Conservation (phyloP, 495 filamentous ascomycete species). For the Thermochaetoides thermophila region DNA sequence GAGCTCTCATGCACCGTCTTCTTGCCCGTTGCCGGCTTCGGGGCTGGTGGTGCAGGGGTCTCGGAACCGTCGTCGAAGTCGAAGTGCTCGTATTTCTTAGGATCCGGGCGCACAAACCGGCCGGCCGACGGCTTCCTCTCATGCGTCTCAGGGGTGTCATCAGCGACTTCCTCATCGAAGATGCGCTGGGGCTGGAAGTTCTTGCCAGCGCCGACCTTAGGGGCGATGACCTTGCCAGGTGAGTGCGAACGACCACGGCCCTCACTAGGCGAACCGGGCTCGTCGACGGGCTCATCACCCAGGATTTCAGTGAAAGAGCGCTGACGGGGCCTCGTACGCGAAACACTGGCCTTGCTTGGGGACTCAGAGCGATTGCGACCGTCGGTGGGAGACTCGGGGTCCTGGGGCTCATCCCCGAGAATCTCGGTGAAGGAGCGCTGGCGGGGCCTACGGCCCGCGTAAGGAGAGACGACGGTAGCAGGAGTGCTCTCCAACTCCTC, state of each 20-base stretch:
- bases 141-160: slow-evolving; percentile 20
- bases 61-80: slow-evolving; percentile 57
- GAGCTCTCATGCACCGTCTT: slow-evolving; percentile 50
- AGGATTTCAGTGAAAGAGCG: slow-evolving; percentile 40
- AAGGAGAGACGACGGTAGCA: slow-evolving; percentile 37
- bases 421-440: slow-evolving; percentile 40
- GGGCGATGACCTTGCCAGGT: slow-evolving; percentile 32
- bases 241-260: slow-evolving; percentile 27
- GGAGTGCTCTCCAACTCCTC: slow-evolving; percentile 35
- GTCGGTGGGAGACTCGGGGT: slow-evolving; percentile 33
- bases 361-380: slow-evolving; percentile 27
- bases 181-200: slow-evolving; percentile 55
- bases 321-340: too few species aligned
- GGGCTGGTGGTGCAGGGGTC: slow-evolving; percentile 9
- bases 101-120: slow-evolving; percentile 43
- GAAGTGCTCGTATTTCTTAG: slow-evolving; percentile 76
- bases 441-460: slow-evolving; percentile 28
- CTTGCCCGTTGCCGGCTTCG: slow-evolving; percentile 15
- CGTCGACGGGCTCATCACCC: slow-evolving; percentile 28
- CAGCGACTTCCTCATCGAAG: slow-evolving; percentile 45
- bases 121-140: slow-evolving; percentile 41
- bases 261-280: slow-evolving; percentile 33
- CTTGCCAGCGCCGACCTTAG: slow-evolving; percentile 54
- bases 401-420: slow-evolving; percentile 29
- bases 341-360: slow-evolving; percentile 32